Evolutionary conservation across 495 filamentous ascomycete species (phyloP).

Genomic region (Patellaria atrata): DNA sequence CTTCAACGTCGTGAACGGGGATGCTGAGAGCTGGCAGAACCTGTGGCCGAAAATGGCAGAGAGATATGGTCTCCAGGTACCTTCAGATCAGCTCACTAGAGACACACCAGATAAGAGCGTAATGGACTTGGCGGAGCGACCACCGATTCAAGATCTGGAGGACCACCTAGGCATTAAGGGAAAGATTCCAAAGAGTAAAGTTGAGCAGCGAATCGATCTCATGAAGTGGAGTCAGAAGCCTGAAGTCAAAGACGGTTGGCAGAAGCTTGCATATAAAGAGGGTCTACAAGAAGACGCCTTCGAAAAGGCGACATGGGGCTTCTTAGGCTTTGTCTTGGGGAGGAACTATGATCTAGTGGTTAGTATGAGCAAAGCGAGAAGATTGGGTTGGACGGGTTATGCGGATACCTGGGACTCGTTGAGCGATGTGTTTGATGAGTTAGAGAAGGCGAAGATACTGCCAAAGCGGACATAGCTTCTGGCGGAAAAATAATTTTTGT

Average conservation of each 20-base stretch:
- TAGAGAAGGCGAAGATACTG: constrained; percentile 29
- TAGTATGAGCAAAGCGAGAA: constrained; percentile 45
- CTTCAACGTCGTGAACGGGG: constrained; percentile 44
- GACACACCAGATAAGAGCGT: constrained; percentile 13
- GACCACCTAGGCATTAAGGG: constrained; percentile 29
- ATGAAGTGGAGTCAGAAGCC: constrained; percentile 35
- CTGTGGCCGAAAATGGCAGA: constrained; percentile 39
- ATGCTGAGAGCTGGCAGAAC: constrained; percentile 38
- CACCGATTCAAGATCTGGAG: constrained; percentile 32
- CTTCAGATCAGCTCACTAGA: constrained; percentile 32
- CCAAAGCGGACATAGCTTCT: too few relatives aligned
- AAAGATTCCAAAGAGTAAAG: constrained; percentile 15
- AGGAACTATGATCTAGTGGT: constrained; percentile 35
- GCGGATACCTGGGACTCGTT: constrained; percentile 40
- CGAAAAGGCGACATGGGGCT: constrained; percentile 43
- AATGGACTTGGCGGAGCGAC: constrained; percentile 23
- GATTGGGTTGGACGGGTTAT: constrained; percentile 35
- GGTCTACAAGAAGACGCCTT: constrained; percentile 34
- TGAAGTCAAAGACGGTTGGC: constrained; percentile 39
- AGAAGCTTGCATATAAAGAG: constrained; percentile 31
- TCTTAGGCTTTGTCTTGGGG: constrained; percentile 37
- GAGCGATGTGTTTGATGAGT: constrained; percentile 32
- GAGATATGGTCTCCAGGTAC: constrained; percentile 33
- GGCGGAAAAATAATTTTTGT: too few relatives aligned
- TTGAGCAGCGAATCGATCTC: constrained; percentile 36